Base-by-base conservation (phyloP, 2,329 filamentous ascomycete genomes). In the Scedosporium boydii region DNA sequence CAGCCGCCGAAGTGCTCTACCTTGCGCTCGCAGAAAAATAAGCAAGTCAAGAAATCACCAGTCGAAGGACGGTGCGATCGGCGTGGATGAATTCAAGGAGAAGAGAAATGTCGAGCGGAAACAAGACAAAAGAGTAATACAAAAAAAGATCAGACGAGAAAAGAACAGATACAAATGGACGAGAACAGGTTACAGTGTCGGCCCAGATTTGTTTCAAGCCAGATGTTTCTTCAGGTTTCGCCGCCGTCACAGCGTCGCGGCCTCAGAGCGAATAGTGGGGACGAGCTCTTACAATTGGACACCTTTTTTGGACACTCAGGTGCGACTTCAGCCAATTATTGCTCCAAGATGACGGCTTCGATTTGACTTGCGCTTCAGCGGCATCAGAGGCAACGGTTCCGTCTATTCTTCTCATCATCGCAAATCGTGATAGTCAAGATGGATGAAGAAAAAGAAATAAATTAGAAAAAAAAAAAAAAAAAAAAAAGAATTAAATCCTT, bases 151-250 rank as follows among this genome's bases (percentile, higher is more conserved):
- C 14, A 18, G 60, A 62, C 44, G 60, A 26, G 41, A 59, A 59
- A 23, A 23, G 29, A 44, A 41, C 29, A 41, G 57, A 14, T 42
- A 29, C 12, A 23, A 59, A 41, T 41, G n/a, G 27, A 41, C 12
- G 4, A 14, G 57, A 21, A 23, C 14, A 42, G 42, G 21, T 38
- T 14, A 42, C n/a, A 21, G 27, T 3, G 27, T 27, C 16, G 27
- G 34, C 46, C 46, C n/a, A 9, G 23, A 58, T 18, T 34, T 58
- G 56, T 58, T 42, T 42, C 57, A 23, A 10, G 57, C 57, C 57
- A 44, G 57, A 59, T 59, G 57, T 59, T 58, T 59, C 57, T 42
- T 44, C 57, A 23, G 21, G 14, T 59, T 44, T 27, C n/a, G 21
- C 29, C 4, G 34, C 7, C 57, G 57, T 46, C 57, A 59, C 41